phyloP scores from a whole-genome alignment of 768 basidiomycete species.

The Lentinula edodes region DNA sequence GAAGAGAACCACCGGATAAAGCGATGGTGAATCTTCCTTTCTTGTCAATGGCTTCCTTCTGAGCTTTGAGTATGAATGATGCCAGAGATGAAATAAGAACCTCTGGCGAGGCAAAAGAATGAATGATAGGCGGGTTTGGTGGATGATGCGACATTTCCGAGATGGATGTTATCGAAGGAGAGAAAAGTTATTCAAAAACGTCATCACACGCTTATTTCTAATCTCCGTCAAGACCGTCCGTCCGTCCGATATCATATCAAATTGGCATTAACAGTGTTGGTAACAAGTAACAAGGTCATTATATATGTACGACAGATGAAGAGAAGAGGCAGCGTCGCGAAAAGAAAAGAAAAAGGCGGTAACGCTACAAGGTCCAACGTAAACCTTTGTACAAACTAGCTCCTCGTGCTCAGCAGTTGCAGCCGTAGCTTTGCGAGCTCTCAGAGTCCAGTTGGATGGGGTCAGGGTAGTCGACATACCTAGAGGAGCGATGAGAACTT shows the following conservation, averaged over 20 bases:
- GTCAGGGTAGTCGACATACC: conserved; percentile 98
- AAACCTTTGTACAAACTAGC: neutral
- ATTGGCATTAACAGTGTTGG: conserved; percentile 2
- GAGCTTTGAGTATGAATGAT: conserved; percentile 77
- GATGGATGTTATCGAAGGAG: neutral
- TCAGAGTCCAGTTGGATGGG: conserved; percentile 96
- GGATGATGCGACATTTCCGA: conserved; percentile 32
- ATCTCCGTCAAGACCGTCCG: neutral
- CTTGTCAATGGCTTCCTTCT: conserved; percentile 85
- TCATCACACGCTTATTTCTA: neutral
- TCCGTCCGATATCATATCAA: neutral
- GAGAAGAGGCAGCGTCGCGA: neutral
- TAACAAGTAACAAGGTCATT: neutral
- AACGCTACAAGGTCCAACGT: neutral
- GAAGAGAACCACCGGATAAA: conserved; percentile 89
- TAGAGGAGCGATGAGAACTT: conserved; percentile 25
- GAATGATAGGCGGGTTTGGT: conserved; percentile 65
- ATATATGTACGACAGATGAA: conserved; percentile 1
- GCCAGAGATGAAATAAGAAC: conserved; percentile 66
- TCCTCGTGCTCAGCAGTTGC: conserved; percentile 62
- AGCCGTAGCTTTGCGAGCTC: conserved; percentile 85
- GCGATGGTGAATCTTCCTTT: conserved; percentile 90
- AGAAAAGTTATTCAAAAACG: neutral
- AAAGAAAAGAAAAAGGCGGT: neutral
- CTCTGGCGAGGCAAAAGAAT: conserved; percentile 56